Percentiles rank a stretch among this genome's conserved stretches.
phyloP scores from a whole-genome alignment of 1,284 basidiomycete genomes.

The Meira nashicola region DNA sequence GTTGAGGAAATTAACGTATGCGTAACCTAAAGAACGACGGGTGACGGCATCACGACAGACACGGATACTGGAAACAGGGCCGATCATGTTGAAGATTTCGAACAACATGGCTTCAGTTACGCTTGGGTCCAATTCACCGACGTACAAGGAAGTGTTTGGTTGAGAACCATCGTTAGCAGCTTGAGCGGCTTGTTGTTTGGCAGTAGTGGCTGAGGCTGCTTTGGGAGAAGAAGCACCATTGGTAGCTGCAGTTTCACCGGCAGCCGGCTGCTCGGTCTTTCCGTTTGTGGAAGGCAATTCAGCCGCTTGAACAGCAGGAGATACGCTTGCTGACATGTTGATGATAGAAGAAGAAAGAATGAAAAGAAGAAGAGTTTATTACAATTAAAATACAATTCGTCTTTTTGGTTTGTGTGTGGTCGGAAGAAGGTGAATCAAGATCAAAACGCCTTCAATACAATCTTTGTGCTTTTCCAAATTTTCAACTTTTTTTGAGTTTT shows the following conservation, averaged over 20 bases:
- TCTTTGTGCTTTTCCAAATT: constrained; percentile 3
- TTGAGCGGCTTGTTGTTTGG: constrained; percentile 1
- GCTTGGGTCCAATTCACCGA: constrained; percentile 94
- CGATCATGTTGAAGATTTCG: constrained; percentile 99
- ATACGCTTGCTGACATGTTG: constrained; percentile 38
- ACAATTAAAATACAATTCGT: no score
- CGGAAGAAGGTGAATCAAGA: neutral
- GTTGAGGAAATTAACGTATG: constrained; percentile 99
- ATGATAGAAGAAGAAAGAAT: neutral
- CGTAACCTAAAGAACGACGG: constrained; percentile 97
- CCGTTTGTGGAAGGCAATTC: constrained; percentile 19
- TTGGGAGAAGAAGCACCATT: constrained; percentile 19
- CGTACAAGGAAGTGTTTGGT: constrained; percentile 77
- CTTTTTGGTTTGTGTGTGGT: constrained; percentile 4
- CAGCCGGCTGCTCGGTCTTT: constrained; percentile 45
- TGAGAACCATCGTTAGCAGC: constrained; percentile 12
- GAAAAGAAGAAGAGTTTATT: neutral
- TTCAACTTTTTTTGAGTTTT: constrained; percentile 22
- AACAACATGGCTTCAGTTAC: constrained; percentile 99
- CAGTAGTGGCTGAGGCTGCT: constrained; percentile 9
- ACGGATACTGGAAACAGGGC: constrained; percentile 96
- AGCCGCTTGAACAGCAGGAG: constrained; percentile 29
- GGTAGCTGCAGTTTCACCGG: constrained; percentile 28
- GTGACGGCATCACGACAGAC: constrained; percentile 99
- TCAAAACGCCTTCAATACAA: neutral